Percentiles rank a stretch among this genome's conserved stretches.
Conservation (phyloP, 768 basidiomycete genomes). For the Amanita rimosa region DNA sequence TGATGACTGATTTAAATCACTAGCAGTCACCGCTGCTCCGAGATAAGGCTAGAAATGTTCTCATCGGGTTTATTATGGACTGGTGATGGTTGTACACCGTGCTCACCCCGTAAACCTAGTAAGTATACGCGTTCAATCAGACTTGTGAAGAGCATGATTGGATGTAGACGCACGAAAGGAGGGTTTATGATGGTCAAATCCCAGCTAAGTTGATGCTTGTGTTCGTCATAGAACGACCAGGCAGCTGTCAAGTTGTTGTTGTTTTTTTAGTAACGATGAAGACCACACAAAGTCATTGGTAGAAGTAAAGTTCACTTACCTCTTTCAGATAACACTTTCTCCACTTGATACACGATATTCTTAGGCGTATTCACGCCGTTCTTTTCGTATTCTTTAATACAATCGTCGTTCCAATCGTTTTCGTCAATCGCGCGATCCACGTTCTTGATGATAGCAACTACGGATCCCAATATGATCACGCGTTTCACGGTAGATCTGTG, state of each 20-base stretch:
- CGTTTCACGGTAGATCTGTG: slow-evolving; percentile 51
- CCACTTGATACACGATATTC: slow-evolving; percentile 41
- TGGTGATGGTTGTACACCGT: too few relatives aligned
- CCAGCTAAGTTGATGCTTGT: slow-evolving; percentile 32
- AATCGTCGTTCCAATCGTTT: slow-evolving; percentile 51
- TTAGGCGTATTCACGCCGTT: slow-evolving; percentile 31
- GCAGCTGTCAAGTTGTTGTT: slow-evolving; percentile 22
- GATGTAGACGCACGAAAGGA: slow-evolving; percentile 31
- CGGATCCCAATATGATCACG: slow-evolving; percentile 58
- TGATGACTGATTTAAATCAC: not conserved
- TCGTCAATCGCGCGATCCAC: slow-evolving; percentile 24
- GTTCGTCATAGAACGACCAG: slow-evolving; percentile 29
- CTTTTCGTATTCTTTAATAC: slow-evolving; percentile 31
- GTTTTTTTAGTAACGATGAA: too few relatives aligned
- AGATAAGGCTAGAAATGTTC: not conserved
- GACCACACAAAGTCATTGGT: too few relatives aligned
- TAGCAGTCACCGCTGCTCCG: not conserved
- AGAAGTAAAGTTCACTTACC: slow-evolving; percentile 19
- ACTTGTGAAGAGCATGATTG: too few relatives aligned
- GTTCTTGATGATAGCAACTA: slow-evolving; percentile 30
- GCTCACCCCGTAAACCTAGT: not conserved
- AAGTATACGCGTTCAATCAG: not conserved
- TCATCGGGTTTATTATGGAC: too few relatives aligned
- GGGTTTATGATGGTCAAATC: slow-evolving; percentile 45
- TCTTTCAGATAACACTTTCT: slow-evolving; percentile 56